These are phyloP conservation scores for Kondoa malvinella DNA, from an alignment of 768 basidiomycete genomes.

Conservation along the genomic window DNA sequence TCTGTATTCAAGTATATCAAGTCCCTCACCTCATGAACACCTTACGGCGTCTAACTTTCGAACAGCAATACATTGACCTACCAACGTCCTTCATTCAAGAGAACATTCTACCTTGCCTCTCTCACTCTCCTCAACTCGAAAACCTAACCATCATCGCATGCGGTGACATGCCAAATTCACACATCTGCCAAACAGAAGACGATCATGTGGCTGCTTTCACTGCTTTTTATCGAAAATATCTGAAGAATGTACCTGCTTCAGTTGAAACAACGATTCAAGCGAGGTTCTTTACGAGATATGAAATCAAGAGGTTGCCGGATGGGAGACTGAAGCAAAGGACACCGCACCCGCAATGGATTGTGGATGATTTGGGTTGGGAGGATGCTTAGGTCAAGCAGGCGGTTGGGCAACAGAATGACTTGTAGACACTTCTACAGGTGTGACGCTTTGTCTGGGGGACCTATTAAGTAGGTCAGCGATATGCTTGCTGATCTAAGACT, in stretches of 20 bases:
- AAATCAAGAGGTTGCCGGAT: background rate
- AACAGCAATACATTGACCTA: too few species aligned
- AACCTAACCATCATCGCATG: background rate
- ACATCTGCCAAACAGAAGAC: background rate
- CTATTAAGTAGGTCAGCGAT: too few species aligned
- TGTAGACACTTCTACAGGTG: too few species aligned
- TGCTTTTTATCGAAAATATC: background rate
- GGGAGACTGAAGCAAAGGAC: background rate
- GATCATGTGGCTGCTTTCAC: background rate
- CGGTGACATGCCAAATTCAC: background rate
- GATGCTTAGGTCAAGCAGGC: background rate
- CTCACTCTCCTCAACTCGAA: background rate
- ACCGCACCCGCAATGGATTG: background rate
- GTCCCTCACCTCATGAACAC: too few species aligned
- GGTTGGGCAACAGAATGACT: background rate
- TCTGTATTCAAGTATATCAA: too few species aligned
- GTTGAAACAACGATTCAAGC: background rate
- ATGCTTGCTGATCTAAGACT: too few species aligned
- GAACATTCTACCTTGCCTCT: too few species aligned
- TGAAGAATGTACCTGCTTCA: background rate
- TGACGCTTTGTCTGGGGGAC: too few species aligned
- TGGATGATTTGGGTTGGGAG: background rate
- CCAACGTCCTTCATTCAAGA: too few species aligned
- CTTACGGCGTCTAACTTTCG: too few species aligned
- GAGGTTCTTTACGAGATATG: background rate